Conservation (phyloP, 2,329 filamentous ascomycete genomes). For the Fusarium anguioides region DNA sequence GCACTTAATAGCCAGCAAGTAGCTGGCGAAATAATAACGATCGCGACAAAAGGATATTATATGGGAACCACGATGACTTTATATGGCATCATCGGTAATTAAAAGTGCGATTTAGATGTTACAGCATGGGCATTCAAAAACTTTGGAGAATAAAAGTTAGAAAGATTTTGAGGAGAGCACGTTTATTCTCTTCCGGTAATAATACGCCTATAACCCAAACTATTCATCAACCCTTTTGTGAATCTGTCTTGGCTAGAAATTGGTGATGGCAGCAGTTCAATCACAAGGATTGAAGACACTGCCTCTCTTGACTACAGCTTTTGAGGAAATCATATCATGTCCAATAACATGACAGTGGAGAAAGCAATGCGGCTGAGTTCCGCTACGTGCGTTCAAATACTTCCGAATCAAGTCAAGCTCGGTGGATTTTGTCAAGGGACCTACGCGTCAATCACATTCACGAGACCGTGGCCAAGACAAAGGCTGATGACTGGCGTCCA, state of each 20-base stretch:
- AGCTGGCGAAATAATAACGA: background rate
- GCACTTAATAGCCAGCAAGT: background rate
- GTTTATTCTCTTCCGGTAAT: background rate
- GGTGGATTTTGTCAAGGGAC: background rate
- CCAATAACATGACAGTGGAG: too few relatives aligned
- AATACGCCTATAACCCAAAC: background rate
- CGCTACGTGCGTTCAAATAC: constrained; percentile 15
- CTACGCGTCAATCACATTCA: background rate
- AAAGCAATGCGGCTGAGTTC: background rate
- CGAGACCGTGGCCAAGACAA: too few relatives aligned
- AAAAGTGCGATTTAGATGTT: background rate
- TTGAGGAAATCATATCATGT: too few relatives aligned
- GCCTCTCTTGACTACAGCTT: too few relatives aligned
- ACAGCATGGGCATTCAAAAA: too few relatives aligned
- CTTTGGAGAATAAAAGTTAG: too few relatives aligned
- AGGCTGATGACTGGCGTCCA: too few relatives aligned
- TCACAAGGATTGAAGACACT: too few relatives aligned
- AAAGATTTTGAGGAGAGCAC: background rate
- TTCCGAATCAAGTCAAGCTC: constrained; percentile 13
- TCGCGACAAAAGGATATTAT: too few relatives aligned
- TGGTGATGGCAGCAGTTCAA: too few relatives aligned
- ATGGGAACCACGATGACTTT: fast-evolving
- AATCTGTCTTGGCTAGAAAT: too few relatives aligned
- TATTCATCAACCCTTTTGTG: too few relatives aligned
- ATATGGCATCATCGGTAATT: background rate